Percentiles rank a stretch among this genome's conserved stretches.
Evolutionary conservation across 768 basidiomycete species (phyloP).

Genomic region (Boletus vermiculosoides): DNA sequence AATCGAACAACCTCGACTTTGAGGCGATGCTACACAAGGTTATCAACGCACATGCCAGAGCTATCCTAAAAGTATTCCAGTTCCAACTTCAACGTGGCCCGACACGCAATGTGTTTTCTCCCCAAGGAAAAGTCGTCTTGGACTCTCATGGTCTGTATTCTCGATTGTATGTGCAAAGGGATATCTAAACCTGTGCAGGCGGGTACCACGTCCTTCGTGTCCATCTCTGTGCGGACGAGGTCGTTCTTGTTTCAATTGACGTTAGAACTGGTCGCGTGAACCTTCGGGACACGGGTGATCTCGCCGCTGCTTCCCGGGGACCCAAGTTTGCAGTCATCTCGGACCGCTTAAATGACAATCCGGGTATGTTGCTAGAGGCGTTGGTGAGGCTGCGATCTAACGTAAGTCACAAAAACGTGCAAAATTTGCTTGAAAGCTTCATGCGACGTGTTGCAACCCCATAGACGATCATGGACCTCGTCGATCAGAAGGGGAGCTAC

Average conservation of each 20-base stretch:
- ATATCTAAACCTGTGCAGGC: constrained; percentile 36
- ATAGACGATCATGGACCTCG: constrained; percentile 81
- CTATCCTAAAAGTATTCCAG: constrained; percentile 58
- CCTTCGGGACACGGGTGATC: constrained; percentile 77
- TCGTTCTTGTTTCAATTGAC: constrained; percentile 76
- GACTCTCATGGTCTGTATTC: constrained; percentile 50
- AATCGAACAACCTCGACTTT: constrained; percentile 70
- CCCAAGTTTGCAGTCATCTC: constrained; percentile 60
- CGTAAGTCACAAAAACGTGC: constrained; percentile 42
- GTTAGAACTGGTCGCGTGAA: constrained; percentile 75
- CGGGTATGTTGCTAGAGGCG: constrained; percentile 53
- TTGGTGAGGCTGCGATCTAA: constrained; percentile 59
- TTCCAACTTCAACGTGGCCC: constrained; percentile 51
- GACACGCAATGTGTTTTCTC: constrained; percentile 56
- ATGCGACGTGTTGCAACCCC: background rate
- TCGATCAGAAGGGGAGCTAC: constrained; percentile 83
- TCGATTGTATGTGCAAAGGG: background rate
- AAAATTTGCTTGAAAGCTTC: background rate
- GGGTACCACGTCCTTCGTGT: constrained; percentile 59
- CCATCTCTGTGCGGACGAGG: constrained; percentile 72
- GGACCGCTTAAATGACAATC: constrained; percentile 68
- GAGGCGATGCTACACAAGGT: constrained; percentile 63
- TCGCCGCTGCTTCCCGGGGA: constrained; percentile 70
- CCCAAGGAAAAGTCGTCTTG: constrained; percentile 56
- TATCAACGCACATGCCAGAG: constrained; percentile 63